These are phyloP conservation scores for Mucor irregularis DNA, from an alignment of 371 early-diverging fungal genomes.

Conservation along the genomic window DNA sequence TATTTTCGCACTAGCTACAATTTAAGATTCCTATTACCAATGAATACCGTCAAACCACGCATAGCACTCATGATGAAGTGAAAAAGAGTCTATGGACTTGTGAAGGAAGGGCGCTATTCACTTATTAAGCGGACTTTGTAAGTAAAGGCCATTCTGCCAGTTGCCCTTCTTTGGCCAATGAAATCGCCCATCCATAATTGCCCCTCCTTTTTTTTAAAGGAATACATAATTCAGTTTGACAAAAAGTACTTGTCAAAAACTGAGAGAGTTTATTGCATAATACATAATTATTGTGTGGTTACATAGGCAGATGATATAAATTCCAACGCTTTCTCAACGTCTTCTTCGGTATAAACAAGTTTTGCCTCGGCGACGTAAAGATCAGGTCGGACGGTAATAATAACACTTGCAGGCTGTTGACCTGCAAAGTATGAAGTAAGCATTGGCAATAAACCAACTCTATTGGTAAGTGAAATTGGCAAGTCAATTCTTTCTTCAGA, in stretches of 20 bases:
- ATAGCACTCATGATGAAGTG: conserved; percentile 24
- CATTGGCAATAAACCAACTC: conserved; percentile 1
- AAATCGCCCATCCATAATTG: too few relatives aligned
- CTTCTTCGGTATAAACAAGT: too few relatives aligned
- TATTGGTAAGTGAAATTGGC: conserved; percentile 5
- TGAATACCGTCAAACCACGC: conserved; percentile 28
- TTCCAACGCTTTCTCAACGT: too few relatives aligned
- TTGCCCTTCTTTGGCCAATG: too few relatives aligned
- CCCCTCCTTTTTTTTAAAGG: too few relatives aligned
- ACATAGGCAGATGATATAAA: too few relatives aligned
- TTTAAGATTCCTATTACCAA: conserved; percentile 10
- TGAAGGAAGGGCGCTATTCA: not conserved
- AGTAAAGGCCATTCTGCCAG: too few relatives aligned
- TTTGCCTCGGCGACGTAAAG: conserved; percentile 15
- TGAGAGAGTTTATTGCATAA: too few relatives aligned
- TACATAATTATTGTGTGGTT: too few relatives aligned
- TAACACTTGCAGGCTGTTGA: not conserved
- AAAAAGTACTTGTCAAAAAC: too few relatives aligned
- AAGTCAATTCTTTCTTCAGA: conserved; percentile 9
- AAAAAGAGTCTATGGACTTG: not conserved
- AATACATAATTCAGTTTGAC: too few relatives aligned
- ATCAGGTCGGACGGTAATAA: conserved; percentile 21
- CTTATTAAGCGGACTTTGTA: conserved; percentile 1
- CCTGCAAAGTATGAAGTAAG: conserved; percentile 1
- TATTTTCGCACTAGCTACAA: not conserved